phyloP scores from a whole-genome alignment of 768 basidiomycete genomes.

The Pleurotus tuber-regium region DNA sequence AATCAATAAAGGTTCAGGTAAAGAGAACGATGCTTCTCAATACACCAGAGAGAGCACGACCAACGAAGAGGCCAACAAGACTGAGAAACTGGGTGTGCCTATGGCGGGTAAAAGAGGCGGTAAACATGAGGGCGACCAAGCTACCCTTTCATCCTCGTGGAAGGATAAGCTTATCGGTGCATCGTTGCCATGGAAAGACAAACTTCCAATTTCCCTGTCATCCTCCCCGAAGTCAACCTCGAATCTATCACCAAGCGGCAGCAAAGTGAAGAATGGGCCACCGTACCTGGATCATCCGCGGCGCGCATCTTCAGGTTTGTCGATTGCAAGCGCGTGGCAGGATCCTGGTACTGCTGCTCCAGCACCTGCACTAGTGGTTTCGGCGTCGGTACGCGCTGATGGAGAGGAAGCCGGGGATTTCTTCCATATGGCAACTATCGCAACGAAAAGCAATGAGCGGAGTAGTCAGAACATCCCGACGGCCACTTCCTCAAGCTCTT shows the following conservation, averaged over 20 bases:
- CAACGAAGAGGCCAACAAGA: not conserved
- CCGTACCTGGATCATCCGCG: conserved; percentile 24
- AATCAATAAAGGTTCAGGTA: conserved; percentile 22
- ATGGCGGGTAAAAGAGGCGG: not conserved
- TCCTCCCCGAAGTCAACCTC: conserved; percentile 36
- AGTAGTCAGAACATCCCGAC: not conserved
- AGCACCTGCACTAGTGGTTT: conserved; percentile 53
- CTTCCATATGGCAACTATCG: conserved; percentile 28
- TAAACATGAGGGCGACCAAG: conserved; percentile 28
- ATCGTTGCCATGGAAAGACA: conserved; percentile 36
- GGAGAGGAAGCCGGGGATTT: conserved; percentile 37
- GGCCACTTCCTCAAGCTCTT: conserved; percentile 36
- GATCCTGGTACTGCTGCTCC: conserved; percentile 50
- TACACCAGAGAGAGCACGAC: not conserved
- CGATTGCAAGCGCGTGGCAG: conserved; percentile 44
- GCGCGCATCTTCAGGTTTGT: conserved; percentile 33
- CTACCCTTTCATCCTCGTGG: conserved; percentile 37
- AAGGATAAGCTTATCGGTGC: conserved; percentile 24
- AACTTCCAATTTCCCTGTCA: conserved; percentile 30
- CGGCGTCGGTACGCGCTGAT: conserved; percentile 44
- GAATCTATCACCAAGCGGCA: conserved; percentile 4
- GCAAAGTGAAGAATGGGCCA: conserved; percentile 8
- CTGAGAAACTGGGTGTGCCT: not conserved
- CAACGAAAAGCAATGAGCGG: not conserved
- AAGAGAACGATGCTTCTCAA: conserved; percentile 7